phyloP scores from a whole-genome alignment of 768 basidiomycete genomes.

The Rhodosporidiobolus sp. region DNA sequence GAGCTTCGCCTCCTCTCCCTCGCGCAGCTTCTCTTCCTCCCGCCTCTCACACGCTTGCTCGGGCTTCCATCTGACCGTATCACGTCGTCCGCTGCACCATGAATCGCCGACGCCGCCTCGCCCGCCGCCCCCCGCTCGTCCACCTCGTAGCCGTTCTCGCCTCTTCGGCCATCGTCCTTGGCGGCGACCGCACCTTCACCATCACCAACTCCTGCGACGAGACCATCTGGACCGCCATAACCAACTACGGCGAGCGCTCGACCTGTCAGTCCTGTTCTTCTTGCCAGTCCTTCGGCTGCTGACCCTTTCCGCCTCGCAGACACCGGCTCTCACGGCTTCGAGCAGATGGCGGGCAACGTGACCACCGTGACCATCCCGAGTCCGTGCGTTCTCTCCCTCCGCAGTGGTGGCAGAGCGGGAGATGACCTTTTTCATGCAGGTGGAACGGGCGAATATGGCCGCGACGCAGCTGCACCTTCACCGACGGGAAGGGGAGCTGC shows the following conservation, averaged over 20 bases:
- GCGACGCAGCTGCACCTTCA: constrained; percentile 9
- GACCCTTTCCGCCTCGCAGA: background rate
- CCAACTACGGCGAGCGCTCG: background rate
- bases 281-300: background rate
- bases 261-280: background rate
- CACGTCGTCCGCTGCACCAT: no score
- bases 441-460: constrained; percentile 19
- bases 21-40: no score
- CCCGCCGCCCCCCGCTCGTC: background rate
- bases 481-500: constrained; percentile 7
- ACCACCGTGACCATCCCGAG: background rate
- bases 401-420: no score
- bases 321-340: constrained; percentile 6
- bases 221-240: constrained; percentile 5
- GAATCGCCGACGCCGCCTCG: background rate
- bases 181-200: constrained; percentile 5
- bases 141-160: background rate
- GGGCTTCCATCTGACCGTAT: no score
- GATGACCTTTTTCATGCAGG: no score
- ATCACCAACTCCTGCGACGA: constrained; percentile 14
- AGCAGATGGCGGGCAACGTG: background rate
- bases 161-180: background rate
- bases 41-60: no score
- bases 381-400: no score
- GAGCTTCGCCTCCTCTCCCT: no score